Evolutionary conservation across 805 yeast species (phyloP).

Genomic region (Torulaspora quercuum): DNA sequence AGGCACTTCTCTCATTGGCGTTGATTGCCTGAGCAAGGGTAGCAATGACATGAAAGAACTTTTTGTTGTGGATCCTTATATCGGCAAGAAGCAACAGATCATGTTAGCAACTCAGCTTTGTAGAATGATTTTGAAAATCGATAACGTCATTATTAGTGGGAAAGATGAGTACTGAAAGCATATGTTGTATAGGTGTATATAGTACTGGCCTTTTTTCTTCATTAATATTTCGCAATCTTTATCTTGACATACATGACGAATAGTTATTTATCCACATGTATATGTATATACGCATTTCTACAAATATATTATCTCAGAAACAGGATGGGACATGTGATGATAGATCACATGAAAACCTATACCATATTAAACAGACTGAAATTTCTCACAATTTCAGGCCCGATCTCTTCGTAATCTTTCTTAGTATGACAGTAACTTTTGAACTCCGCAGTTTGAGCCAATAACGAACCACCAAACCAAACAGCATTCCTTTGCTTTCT

Average conservation of each 20-base stretch:
- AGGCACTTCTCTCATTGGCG: slow-evolving; percentile 70
- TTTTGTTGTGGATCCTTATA: slow-evolving; percentile 94
- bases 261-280: no score
- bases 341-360: slow-evolving; percentile 39
- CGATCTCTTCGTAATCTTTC: slow-evolving; percentile 95
- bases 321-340: no score
- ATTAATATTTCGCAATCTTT: no score
- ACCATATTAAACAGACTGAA: slow-evolving; percentile 92
- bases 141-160: slow-evolving; percentile 90
- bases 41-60: slow-evolving; percentile 89
- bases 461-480: slow-evolving; percentile 97
- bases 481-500: slow-evolving; percentile 98
- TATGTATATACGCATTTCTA: slow-evolving; percentile 6
- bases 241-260: no score
- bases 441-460: slow-evolving; percentile 97
- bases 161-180: slow-evolving; percentile 58
- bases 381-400: slow-evolving; percentile 96
- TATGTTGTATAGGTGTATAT: slow-evolving; percentile 1
- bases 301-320: no score
- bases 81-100: slow-evolving; percentile 95
- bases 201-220: no score
- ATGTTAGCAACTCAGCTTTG: slow-evolving; percentile 94
- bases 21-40: slow-evolving; percentile 88
- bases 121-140: slow-evolving; percentile 95
- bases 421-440: slow-evolving; percentile 95